Percentiles rank a stretch among this genome's conserved stretches.
These are phyloP conservation scores for Mycena polygramma DNA, from an alignment of 768 basidiomycete species.

Conservation along the genomic window DNA sequence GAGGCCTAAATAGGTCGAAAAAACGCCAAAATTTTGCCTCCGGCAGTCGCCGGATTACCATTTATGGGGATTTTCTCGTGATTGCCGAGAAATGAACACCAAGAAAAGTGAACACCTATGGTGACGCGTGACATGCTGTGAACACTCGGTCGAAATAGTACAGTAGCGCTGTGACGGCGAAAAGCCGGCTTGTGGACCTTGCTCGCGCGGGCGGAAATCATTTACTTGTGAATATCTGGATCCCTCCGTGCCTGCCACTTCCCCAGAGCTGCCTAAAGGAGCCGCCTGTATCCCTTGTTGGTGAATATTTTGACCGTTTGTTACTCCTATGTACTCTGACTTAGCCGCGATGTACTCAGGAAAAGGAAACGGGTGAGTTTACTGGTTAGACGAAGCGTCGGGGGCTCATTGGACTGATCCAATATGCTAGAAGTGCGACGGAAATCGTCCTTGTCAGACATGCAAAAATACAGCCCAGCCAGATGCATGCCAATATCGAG, in stretches of 20 bases:
- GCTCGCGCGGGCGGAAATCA: constrained; percentile 14
- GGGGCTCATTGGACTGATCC: too few relatives aligned
- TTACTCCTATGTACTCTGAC: not conserved
- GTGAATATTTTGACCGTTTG: not conserved
- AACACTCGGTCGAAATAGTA: too few relatives aligned
- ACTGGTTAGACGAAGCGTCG: too few relatives aligned
- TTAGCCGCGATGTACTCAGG: not conserved
- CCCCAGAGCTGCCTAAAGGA: constrained; percentile 18
- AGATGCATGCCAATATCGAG: constrained; percentile 14
- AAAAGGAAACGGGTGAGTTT: constrained; percentile 6
- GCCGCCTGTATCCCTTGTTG: constrained; percentile 21
- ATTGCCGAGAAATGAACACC: too few relatives aligned
- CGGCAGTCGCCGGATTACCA: too few relatives aligned
- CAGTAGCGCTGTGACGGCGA: constrained; percentile 30
- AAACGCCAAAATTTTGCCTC: too few relatives aligned
- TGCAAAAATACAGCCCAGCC: constrained; percentile 3
- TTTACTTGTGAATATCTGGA: constrained; percentile 14
- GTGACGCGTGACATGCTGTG: too few relatives aligned
- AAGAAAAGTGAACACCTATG: too few relatives aligned
- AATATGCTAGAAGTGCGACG: constrained; percentile 12
- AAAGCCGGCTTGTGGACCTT: constrained; percentile 10
- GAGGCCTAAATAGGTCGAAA: too few relatives aligned
- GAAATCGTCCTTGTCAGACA: not conserved
- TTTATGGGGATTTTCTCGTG: too few relatives aligned
- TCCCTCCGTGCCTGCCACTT: not conserved